Evolutionary conservation across 2,329 filamentous ascomycete species (phyloP).

Genomic region (Teratosphaeria destructans): DNA sequence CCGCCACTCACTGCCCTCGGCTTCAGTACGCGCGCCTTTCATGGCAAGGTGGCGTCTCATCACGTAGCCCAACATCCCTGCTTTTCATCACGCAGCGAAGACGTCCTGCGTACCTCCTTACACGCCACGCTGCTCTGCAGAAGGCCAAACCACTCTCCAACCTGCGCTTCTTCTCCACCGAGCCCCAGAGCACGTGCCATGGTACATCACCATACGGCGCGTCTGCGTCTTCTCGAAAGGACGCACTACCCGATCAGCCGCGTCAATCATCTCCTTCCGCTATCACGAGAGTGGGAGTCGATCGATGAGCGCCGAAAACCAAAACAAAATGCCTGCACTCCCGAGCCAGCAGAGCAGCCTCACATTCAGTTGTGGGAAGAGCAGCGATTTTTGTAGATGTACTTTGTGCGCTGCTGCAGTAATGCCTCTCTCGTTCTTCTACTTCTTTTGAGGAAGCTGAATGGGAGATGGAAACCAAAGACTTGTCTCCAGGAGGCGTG

Average conservation of each 20-base stretch:
- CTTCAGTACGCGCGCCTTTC: constrained; percentile 13
- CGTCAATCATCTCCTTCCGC: constrained; percentile 50
- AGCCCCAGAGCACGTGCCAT: constrained; percentile 30
- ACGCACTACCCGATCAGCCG: constrained; percentile 45
- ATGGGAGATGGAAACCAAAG: constrained; percentile 76
- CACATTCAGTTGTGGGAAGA: constrained; percentile 28
- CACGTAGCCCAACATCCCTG: background rate
- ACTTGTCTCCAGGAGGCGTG: constrained; percentile 77
- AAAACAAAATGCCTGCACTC: constrained; percentile 19
- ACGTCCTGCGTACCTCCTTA: constrained; percentile 42
- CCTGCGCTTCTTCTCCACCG: constrained; percentile 36
- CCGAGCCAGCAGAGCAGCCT: constrained; percentile 7
- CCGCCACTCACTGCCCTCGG: constrained; percentile 10
- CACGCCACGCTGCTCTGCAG: constrained; percentile 29
- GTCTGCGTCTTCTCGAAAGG: constrained; percentile 20
- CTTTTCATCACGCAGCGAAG: constrained; percentile 23
- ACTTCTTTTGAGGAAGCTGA: background rate
- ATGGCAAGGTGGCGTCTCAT: background rate
- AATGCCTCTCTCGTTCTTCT: constrained; percentile 48
- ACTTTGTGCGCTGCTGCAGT: constrained; percentile 65
- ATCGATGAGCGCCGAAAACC: constrained; percentile 48
- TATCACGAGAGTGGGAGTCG: constrained; percentile 37
- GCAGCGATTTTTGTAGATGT: constrained; percentile 90
- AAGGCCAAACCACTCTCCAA: constrained; percentile 35
- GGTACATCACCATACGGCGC: constrained; percentile 42